phyloP scores from a whole-genome alignment of 2,329 filamentous ascomycete species.

The Exophiala mesophila region DNA sequence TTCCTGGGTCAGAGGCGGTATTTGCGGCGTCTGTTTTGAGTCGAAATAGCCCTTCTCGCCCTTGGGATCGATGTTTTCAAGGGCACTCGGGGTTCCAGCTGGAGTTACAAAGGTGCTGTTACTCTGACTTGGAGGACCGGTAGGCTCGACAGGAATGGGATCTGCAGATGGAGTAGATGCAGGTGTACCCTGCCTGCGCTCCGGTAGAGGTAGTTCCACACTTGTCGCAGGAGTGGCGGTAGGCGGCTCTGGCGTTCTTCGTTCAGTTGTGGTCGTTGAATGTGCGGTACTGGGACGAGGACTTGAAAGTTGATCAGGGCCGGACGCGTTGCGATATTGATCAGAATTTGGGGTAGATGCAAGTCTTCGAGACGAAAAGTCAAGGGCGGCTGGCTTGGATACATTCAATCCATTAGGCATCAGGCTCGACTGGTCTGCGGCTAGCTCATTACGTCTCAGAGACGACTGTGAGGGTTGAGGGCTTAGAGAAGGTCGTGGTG shows the following conservation, averaged over 20 bases:
- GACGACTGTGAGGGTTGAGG: conserved; percentile 20
- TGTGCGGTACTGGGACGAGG: conserved; percentile 16
- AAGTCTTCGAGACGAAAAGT: conserved; percentile 11
- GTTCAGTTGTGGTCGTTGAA: conserved; percentile 7
- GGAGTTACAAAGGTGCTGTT: conserved; percentile 34
- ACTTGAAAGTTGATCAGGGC: conserved; percentile 4
- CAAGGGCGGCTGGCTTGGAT: conserved; percentile 4
- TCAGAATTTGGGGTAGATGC: conserved; percentile 11
- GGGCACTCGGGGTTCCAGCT: conserved; percentile 32
- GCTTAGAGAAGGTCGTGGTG: conserved; percentile 17
- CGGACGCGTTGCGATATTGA: conserved; percentile 7
- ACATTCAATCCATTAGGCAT: conserved; percentile 13
- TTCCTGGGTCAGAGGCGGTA: background rate
- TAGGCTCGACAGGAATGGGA: conserved; percentile 28
- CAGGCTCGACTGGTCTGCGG: conserved; percentile 12
- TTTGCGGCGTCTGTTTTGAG: conserved; percentile 1
- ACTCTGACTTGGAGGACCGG: conserved; percentile 30
- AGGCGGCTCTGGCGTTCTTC: conserved; percentile 11
- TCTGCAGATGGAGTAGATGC: conserved; percentile 22
- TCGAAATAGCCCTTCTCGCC: conserved; percentile 13
- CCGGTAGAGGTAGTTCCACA: conserved; percentile 10
- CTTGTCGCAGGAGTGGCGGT: conserved; percentile 13
- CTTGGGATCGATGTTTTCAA: conserved; percentile 28
- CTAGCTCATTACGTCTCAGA: conserved; percentile 8
- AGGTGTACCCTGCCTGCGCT: conserved; percentile 8